Conservation (phyloP, 805 yeast genomes). For the Lipomyces kockii region DNA sequence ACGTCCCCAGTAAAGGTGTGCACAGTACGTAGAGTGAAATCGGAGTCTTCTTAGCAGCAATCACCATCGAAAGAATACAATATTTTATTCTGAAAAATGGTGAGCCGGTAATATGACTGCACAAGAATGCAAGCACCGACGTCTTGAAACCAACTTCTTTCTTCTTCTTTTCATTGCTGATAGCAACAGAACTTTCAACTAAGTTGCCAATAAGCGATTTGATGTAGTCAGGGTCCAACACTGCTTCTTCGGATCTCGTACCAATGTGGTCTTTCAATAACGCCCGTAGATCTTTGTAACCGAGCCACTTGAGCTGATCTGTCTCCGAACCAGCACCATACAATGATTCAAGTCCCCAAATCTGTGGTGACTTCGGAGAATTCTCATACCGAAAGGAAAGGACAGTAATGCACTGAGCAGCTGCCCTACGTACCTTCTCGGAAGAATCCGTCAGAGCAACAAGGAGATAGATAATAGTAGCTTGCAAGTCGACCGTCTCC, state of each 20-base stretch:
- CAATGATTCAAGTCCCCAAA: conserved; percentile 49
- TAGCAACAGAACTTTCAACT: conserved; percentile 41
- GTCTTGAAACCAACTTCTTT: conserved; percentile 41
- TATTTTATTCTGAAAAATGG: conserved; percentile 62
- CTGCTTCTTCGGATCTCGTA: conserved; percentile 50
- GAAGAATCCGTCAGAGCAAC: conserved; percentile 45
- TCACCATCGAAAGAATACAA: conserved; percentile 54
- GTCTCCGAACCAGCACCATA: conserved; percentile 58
- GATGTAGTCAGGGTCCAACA: conserved; percentile 57
- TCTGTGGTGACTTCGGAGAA: conserved; percentile 33
- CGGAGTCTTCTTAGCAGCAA: conserved; percentile 47
- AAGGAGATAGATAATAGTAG: conserved; percentile 43
- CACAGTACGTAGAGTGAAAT: conserved; percentile 48
- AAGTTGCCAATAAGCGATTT: conserved; percentile 15
- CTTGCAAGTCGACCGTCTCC: conserved; percentile 45
- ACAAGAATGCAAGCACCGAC: conserved; percentile 64
- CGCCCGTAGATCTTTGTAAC: conserved; percentile 65
- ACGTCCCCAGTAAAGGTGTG: conserved; percentile 51
- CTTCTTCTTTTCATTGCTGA: conserved; percentile 38
- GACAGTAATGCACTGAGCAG: conserved; percentile 38
- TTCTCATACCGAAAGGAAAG: conserved; percentile 38
- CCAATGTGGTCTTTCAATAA: conserved; percentile 50
- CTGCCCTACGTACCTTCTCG: conserved; percentile 43
- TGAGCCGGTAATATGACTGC: conserved; percentile 64
- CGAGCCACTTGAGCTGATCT: conserved; percentile 55